phyloP scores from a whole-genome alignment of 345 rosid genomes.

The Dimocarpus longan region DNA sequence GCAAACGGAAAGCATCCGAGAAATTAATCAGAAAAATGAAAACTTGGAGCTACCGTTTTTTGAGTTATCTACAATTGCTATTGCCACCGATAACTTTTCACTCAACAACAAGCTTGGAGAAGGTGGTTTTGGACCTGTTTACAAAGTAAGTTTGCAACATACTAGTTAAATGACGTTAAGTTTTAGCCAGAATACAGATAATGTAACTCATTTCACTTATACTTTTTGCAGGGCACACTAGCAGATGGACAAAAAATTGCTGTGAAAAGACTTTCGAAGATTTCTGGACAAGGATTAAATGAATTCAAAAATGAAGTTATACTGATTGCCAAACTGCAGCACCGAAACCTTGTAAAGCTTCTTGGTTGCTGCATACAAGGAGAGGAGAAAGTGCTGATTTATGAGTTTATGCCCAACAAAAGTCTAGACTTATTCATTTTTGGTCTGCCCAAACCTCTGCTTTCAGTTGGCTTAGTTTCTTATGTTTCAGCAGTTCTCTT shows the following conservation, averaged over 20 bases:
- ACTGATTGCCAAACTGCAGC: conserved; percentile 52
- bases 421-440: conserved; percentile 36
- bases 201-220: too few relatives aligned
- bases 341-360: conserved; percentile 52
- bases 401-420: conserved; percentile 39
- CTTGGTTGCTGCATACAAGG: conserved; percentile 37
- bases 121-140: conserved; percentile 51
- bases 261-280: conserved; percentile 47
- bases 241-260: conserved; percentile 48
- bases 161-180: not conserved
- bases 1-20: not conserved
- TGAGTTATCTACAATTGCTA: conserved; percentile 17
- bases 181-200: too few relatives aligned
- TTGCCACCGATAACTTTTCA: conserved; percentile 41
- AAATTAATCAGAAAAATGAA: not conserved
- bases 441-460: conserved; percentile 3
- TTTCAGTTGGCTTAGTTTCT: too few relatives aligned
- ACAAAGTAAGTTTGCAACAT: conserved; percentile 16
- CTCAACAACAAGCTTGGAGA: conserved; percentile 36
- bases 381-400: conserved; percentile 37
- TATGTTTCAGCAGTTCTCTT: too few relatives aligned
- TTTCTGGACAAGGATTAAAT: conserved; percentile 45
- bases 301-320: conserved; percentile 54
- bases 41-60: conserved; percentile 18
- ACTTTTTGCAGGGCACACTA: conserved; percentile 39